Evolutionary conservation across 371 early-diverging fungal genomes (phyloP).

Genomic region (Haplosporangium sp.): DNA sequence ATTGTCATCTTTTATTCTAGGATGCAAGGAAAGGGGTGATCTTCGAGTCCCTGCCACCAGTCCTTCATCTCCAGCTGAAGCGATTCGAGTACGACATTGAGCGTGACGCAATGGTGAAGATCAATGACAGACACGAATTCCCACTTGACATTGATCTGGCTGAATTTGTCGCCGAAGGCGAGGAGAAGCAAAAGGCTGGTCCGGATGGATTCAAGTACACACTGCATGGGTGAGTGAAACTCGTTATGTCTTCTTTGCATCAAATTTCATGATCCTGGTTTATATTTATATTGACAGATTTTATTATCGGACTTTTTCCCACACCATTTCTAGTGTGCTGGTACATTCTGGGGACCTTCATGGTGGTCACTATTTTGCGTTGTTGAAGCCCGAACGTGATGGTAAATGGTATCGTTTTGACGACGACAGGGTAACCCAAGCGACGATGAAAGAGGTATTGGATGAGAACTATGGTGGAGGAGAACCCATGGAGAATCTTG

Average conservation of each 20-base stretch:
- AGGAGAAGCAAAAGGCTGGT: constrained; percentile 60
- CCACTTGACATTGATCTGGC: constrained; percentile 91
- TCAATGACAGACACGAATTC: constrained; percentile 98
- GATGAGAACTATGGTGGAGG: constrained; percentile 96
- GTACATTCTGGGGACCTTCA: constrained; percentile 97
- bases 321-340: constrained; percentile 74
- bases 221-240: constrained; percentile 78
- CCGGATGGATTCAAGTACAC: constrained; percentile 80
- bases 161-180: constrained; percentile 81
- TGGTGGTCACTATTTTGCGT: constrained; percentile 98
- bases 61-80: constrained; percentile 97
- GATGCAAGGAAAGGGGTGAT: constrained; percentile 97
- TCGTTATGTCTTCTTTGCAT: neutral
- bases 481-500: constrained; percentile 60
- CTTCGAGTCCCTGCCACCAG: constrained; percentile 95
- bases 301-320: neutral
- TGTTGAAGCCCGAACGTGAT: constrained; percentile 83
- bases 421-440: constrained; percentile 96
- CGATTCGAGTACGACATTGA: constrained; percentile 98
- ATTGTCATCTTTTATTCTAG: constrained; percentile 21
- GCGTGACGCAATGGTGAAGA: constrained; percentile 94
- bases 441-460: constrained; percentile 87
- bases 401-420: constrained; percentile 97
- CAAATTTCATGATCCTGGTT: no score
- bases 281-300: neutral